Evolutionary conservation across 768 basidiomycete genomes (phyloP).

Genomic region (Cystofilobasidium macerans): DNA sequence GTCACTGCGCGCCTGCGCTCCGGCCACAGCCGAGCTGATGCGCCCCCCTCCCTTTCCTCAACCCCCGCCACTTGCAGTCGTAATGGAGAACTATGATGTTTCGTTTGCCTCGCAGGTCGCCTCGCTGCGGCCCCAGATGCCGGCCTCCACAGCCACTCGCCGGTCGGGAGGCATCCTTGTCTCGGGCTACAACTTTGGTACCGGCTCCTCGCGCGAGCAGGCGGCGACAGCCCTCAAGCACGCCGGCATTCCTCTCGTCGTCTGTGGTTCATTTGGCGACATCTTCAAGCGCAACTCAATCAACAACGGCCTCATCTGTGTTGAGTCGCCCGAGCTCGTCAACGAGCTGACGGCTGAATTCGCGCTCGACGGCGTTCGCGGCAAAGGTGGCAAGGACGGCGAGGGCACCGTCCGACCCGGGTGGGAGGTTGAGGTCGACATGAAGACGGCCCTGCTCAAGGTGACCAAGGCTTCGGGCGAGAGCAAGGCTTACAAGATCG

Average conservation of each 20-base stretch:
- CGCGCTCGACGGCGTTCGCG: conserved; percentile 61
- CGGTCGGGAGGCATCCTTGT: conserved; percentile 67
- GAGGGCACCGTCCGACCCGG: conserved; percentile 73
- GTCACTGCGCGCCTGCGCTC: too few species aligned
- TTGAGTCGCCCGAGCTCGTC: conserved; percentile 84
- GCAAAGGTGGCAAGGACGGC: conserved; percentile 65
- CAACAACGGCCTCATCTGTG: conserved; percentile 92
- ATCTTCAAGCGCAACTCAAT: conserved; percentile 99
- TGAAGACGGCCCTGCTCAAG: conserved; percentile 57
- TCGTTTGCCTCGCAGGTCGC: conserved; percentile 63
- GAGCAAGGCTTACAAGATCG: conserved; percentile 52
- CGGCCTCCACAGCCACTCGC: conserved; percentile 30
- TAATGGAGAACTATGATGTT: conserved; percentile 83
- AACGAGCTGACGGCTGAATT: conserved; percentile 64
- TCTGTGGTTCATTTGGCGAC: conserved; percentile 97
- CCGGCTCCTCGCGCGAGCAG: conserved; percentile 95
- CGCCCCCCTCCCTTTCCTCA: too few species aligned
- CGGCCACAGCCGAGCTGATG: too few species aligned
- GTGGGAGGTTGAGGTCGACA: conserved; percentile 54
- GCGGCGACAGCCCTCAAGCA: conserved; percentile 94
- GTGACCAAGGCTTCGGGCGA: conserved; percentile 45
- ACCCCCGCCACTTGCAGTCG: conserved; percentile 9
- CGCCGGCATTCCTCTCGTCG: conserved; percentile 80
- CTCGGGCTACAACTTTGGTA: conserved; percentile 96
- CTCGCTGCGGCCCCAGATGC: conserved; percentile 33